Conservation (phyloP, 2,329 filamentous ascomycete species). For the Trichoderma brevicompactum region DNA sequence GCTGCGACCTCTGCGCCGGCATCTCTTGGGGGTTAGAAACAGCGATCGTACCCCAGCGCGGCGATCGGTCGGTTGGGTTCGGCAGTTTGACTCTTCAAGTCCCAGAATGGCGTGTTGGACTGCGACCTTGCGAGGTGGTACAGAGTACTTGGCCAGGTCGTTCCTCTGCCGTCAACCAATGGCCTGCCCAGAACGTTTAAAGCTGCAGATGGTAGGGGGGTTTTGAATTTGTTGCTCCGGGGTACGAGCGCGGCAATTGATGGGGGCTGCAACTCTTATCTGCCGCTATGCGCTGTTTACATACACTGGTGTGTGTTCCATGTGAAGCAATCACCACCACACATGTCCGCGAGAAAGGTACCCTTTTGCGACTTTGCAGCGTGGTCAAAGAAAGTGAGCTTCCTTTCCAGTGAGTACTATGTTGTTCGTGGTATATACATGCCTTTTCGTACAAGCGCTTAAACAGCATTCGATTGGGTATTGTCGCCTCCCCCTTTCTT, state of each 20-base stretch:
- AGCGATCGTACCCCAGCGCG: neutral
- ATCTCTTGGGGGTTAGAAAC: neutral
- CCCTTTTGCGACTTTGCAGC: no score
- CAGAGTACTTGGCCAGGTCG: conserved; percentile 2
- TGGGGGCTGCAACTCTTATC: neutral
- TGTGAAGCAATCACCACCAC: neutral
- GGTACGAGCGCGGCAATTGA: conserved; percentile 1
- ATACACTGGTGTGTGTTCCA: neutral
- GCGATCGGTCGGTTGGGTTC: neutral
- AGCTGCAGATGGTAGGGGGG: conserved; percentile 6
- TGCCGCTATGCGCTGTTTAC: neutral
- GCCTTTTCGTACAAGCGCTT: neutral
- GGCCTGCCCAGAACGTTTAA: neutral
- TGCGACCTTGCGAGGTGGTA: conserved; percentile 16
- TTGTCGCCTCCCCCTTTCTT: neutral
- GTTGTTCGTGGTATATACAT: neutral
- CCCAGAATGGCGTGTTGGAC: conserved; percentile 4
- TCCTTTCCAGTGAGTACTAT: neutral
- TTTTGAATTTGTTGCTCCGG: neutral
- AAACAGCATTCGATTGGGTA: neutral
- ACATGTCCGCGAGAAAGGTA: no score
- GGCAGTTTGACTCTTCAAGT: neutral
- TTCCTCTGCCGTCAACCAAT: conserved; percentile 4
- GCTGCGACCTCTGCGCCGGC: neutral
- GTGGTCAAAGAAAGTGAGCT: no score